Evolutionary conservation across 2,329 filamentous ascomycete species (phyloP).

Genomic region (Penicillium rolfsii): DNA sequence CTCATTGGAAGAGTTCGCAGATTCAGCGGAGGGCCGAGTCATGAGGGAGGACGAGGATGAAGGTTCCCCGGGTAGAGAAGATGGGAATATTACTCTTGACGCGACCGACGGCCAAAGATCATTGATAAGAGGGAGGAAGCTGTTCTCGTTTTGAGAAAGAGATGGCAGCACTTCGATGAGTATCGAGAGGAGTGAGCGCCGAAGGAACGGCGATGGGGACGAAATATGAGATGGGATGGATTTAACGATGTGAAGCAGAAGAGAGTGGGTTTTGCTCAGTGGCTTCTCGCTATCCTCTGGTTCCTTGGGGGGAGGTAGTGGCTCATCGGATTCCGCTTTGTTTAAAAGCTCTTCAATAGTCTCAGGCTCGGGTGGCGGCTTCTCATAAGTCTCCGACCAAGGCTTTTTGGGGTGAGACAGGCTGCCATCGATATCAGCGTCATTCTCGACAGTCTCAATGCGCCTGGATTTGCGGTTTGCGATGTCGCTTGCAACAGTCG

Average conservation of each 20-base stretch:
- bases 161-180: conserved; percentile 72
- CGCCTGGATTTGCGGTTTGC: conserved; percentile 39
- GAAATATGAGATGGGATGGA: conserved; percentile 91
- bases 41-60: conserved; percentile 44
- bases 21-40: conserved; percentile 15
- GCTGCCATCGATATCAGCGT: conserved; percentile 28
- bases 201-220: conserved; percentile 76
- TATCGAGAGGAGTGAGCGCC: conserved; percentile 76
- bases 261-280: conserved; percentile 73
- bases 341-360: conserved; percentile 40
- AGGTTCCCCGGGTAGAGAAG: conserved; percentile 57
- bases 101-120: conserved; percentile 82
- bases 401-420: conserved; percentile 38
- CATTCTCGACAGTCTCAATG: conserved; percentile 26
- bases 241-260: conserved; percentile 78
- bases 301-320: conserved; percentile 49
- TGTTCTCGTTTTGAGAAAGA: conserved; percentile 75
- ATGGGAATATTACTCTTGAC: conserved; percentile 41
- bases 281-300: conserved; percentile 62
- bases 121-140: conserved; percentile 86
- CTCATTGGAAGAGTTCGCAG: conserved; percentile 65
- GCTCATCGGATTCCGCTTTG: conserved; percentile 40
- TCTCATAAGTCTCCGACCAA: conserved; percentile 36
- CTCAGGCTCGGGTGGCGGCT: conserved; percentile 33
- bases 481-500: conserved; percentile 41